phyloP scores from a whole-genome alignment of 495 filamentous ascomycete species.

The Hyphodiscus hymeniophilus region DNA sequence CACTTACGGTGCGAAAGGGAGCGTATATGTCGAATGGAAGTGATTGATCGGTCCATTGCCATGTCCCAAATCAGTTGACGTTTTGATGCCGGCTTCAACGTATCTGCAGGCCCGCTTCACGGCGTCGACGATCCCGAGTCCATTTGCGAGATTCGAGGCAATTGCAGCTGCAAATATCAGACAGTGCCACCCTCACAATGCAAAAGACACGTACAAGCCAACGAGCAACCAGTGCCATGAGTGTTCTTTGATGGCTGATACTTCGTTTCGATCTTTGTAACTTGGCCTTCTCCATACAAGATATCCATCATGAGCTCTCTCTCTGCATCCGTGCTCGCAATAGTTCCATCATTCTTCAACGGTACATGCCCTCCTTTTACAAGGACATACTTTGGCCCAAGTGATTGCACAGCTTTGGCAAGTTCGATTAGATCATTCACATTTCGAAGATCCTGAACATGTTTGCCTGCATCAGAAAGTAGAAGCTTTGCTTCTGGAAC shows the following conservation, averaged over 20 bases:
- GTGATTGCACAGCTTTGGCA: slow-evolving; percentile 52
- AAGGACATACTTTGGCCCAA: slow-evolving; percentile 74
- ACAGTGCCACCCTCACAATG: not conserved
- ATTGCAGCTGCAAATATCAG: slow-evolving; percentile 58
- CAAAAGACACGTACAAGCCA: slow-evolving; percentile 52
- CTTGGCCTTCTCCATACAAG: slow-evolving; percentile 50
- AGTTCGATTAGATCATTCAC: slow-evolving; percentile 55
- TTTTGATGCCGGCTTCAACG: slow-evolving; percentile 75
- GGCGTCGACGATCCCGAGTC: slow-evolving; percentile 47
- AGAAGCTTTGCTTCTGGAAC: slow-evolving; percentile 79
- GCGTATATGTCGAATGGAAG: slow-evolving; percentile 72
- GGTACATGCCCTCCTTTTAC: slow-evolving; percentile 93
- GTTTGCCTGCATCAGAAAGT: slow-evolving; percentile 48
- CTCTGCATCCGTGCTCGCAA: slow-evolving; percentile 46
- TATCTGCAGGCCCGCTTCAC: slow-evolving; percentile 68
- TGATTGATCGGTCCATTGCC: slow-evolving; percentile 91
- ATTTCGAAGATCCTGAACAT: slow-evolving; percentile 38
- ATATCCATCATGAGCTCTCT: slow-evolving; percentile 64
- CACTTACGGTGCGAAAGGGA: slow-evolving; percentile 78
- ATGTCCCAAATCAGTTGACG: slow-evolving; percentile 61
- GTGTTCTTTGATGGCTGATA: slow-evolving; percentile 72
- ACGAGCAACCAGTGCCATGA: slow-evolving; percentile 90
- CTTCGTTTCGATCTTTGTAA: slow-evolving; percentile 53
- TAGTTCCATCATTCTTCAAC: slow-evolving; percentile 50
- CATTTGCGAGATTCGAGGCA: slow-evolving; percentile 71